A percentile compares a stretch with the other conserved stretches of the same genome.
Evolutionary conservation across 2,329 filamentous ascomycete species (phyloP).

Genomic region (Parasarocladium wereldwijsianum): DNA sequence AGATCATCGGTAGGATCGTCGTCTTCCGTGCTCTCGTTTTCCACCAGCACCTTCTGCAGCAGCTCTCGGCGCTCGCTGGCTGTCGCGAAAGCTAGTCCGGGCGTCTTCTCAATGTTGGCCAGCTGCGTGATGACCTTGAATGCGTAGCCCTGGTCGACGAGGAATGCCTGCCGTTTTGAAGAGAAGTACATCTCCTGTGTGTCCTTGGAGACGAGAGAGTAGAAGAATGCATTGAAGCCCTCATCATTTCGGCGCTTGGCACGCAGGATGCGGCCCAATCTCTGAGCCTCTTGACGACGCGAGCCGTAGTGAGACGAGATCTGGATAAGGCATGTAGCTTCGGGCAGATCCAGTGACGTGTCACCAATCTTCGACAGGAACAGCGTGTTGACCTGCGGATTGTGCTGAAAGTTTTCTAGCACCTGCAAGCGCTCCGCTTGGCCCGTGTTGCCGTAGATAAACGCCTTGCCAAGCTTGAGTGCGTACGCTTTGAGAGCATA

Average conservation of each 20-base stretch:
- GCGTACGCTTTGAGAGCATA: slow-evolving; percentile 76
- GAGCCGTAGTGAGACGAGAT: slow-evolving; percentile 93
- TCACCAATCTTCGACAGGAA: slow-evolving; percentile 94
- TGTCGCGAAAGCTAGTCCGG: slow-evolving; percentile 65
- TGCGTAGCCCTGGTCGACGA: slow-evolving; percentile 95
- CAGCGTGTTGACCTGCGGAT: slow-evolving; percentile 70
- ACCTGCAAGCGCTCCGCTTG: slow-evolving; percentile 72
- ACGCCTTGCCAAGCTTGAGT: slow-evolving; percentile 63
- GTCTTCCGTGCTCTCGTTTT: slow-evolving; percentile 63
- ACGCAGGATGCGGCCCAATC: slow-evolving; percentile 79
- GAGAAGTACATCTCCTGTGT: slow-evolving; percentile 98
- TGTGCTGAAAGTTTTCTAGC: slow-evolving; percentile 82
- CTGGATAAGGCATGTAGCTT: slow-evolving; percentile 87
- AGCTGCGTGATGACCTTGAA: slow-evolving; percentile 98
- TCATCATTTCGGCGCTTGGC: slow-evolving; percentile 95
- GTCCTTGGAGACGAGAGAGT: slow-evolving; percentile 92
- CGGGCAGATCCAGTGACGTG: slow-evolving; percentile 81
- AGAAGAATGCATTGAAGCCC: slow-evolving; percentile 98
- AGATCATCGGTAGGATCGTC: slow-evolving; percentile 44
- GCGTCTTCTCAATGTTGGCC: slow-evolving; percentile 75
- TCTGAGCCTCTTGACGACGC: slow-evolving; percentile 82
- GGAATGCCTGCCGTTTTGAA: slow-evolving; percentile 87
- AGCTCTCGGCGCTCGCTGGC: slow-evolving; percentile 71
- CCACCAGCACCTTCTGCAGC: slow-evolving; percentile 75
- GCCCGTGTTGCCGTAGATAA: slow-evolving; percentile 72